These are phyloP conservation scores for Diplodia scrobiculata DNA, from an alignment of 2,329 filamentous ascomycete genomes.

Conservation along the genomic window DNA sequence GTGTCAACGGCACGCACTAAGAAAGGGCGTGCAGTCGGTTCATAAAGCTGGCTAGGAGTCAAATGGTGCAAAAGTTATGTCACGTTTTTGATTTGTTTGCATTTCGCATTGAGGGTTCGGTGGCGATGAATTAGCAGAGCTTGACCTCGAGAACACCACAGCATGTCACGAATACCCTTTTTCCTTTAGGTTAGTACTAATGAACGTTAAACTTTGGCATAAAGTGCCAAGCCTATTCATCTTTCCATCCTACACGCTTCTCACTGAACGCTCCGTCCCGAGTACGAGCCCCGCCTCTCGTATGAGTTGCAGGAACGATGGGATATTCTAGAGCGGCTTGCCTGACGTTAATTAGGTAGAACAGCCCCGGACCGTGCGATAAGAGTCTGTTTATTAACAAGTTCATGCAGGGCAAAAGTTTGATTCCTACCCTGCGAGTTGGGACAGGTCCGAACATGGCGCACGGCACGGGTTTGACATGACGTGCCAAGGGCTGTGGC, in stretches of 20 bases:
- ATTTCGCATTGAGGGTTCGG: conserved; percentile 7
- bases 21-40: neutral
- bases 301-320: neutral
- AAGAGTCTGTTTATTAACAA: neutral
- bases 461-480: neutral
- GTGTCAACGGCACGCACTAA: conserved; percentile 23
- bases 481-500: no score
- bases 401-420: neutral
- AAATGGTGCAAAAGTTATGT: conserved; percentile 13
- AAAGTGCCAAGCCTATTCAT: neutral
- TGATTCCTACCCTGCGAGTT: neutral
- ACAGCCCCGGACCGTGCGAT: neutral
- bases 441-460: neutral
- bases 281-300: neutral
- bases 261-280: neutral
- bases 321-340: neutral
- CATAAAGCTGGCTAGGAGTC: conserved; percentile 19
- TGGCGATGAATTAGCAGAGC: conserved; percentile 6
- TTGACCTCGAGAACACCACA: neutral
- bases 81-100: neutral
- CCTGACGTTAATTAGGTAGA: neutral
- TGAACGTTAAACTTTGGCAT: neutral
- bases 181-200: neutral
- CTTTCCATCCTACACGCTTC: neutral
- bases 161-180: neutral